Evolutionary conservation across 768 basidiomycete genomes (phyloP).

Genomic region (Agaricus subrufescens): DNA sequence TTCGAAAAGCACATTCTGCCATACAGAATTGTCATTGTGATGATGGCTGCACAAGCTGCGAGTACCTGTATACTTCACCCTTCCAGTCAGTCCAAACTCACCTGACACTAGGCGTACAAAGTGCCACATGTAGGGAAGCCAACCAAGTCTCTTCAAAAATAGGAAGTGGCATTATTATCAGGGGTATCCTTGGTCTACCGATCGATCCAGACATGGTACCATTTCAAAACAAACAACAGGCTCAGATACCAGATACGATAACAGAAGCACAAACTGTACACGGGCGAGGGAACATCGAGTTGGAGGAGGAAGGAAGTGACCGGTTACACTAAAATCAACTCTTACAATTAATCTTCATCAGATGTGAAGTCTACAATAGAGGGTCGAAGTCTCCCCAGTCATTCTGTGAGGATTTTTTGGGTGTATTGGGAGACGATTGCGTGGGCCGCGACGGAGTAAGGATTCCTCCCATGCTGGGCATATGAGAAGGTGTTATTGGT

Average conservation of each 20-base stretch:
- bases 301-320: constrained; percentile 28
- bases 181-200: constrained; percentile 47
- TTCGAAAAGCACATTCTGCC: constrained; percentile 51
- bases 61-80: constrained; percentile 12
- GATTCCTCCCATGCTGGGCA: constrained; percentile 35
- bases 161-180: constrained; percentile 68
- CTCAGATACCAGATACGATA: constrained; percentile 40
- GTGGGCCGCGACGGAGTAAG: constrained; percentile 62
- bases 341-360: background rate
- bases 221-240: constrained; percentile 20
- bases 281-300: constrained; percentile 36
- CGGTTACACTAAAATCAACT: constrained; percentile 7
- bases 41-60: constrained; percentile 70
- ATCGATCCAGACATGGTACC: constrained; percentile 35
- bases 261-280: constrained; percentile 48
- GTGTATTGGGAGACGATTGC: constrained; percentile 38
- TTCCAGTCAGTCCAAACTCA: background rate
- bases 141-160: constrained; percentile 72
- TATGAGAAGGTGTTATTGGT: constrained; percentile 14
- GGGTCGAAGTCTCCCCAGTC: constrained; percentile 87
- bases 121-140: constrained; percentile 59
- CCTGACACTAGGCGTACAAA: constrained; percentile 53
- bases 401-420: constrained; percentile 53
- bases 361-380: constrained; percentile 33
- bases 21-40: constrained; percentile 62